Evolutionary conservation across 2,329 filamentous ascomycete species (phyloP).

Genomic region (Colletotrichum trifolii): DNA sequence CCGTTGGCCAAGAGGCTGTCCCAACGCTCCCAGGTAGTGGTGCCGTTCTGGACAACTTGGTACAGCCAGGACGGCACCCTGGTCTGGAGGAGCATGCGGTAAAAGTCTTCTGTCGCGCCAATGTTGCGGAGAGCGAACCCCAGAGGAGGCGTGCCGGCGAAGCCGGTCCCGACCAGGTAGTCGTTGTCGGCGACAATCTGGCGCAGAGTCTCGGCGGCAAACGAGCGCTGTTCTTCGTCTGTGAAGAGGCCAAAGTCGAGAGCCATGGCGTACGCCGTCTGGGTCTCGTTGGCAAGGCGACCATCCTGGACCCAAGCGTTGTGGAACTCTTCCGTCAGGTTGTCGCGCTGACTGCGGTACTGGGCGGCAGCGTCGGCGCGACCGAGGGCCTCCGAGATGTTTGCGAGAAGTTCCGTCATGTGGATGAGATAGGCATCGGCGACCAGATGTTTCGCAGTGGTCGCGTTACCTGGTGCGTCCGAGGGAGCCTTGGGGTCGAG

Average conservation of each 20-base stretch:
- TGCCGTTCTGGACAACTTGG: constrained; percentile 57
- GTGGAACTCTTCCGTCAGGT: constrained; percentile 44
- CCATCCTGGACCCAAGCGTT: constrained; percentile 46
- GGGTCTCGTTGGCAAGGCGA: constrained; percentile 49
- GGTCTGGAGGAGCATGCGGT: constrained; percentile 60
- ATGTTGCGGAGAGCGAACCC: constrained; percentile 45
- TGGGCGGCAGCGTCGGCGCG: constrained; percentile 41
- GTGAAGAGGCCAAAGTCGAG: constrained; percentile 51
- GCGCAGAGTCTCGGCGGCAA: constrained; percentile 44
- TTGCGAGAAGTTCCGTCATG: constrained; percentile 51
- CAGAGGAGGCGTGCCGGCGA: constrained; percentile 56
- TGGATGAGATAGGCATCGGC: constrained; percentile 60
- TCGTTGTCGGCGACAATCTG: constrained; percentile 47
- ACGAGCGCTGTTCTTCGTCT: constrained; percentile 31
- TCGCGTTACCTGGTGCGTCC: constrained; percentile 50
- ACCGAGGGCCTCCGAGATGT: constrained; percentile 48
- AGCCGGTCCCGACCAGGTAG: constrained; percentile 54
- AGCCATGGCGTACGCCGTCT: constrained; percentile 52
- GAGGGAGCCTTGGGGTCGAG: constrained; percentile 58
- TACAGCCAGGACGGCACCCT: constrained; percentile 60
- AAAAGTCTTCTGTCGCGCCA: constrained; percentile 48
- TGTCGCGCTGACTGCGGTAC: constrained; percentile 38
- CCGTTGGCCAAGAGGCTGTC: constrained; percentile 58
- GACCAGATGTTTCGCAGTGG: constrained; percentile 53
- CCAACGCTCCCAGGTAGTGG: constrained; percentile 64